Evolutionary conservation across 2,329 filamentous ascomycete genomes (phyloP).

Genomic region (Colletotrichum trifolii): DNA sequence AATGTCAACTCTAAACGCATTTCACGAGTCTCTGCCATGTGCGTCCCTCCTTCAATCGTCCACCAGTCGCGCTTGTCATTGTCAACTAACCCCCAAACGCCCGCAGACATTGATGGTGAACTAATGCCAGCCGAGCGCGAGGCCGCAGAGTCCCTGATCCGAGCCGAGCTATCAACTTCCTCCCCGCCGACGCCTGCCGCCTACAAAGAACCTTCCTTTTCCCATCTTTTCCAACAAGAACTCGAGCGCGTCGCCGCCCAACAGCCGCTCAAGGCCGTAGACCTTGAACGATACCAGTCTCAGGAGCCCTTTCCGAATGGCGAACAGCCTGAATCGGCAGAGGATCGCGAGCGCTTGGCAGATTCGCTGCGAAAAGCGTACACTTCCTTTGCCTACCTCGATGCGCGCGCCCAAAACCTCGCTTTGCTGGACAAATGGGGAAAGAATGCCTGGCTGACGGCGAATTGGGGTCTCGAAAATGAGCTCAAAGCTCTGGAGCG

Average conservation of each 20-base stretch:
- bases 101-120: conserved; percentile 81
- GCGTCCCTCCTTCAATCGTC: conserved; percentile 45
- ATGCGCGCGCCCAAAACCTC: conserved; percentile 66
- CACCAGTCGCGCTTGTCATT: background rate
- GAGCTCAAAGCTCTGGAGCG: conserved; percentile 76
- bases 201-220: conserved; percentile 67
- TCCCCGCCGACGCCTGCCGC: conserved; percentile 61
- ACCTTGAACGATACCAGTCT: conserved; percentile 85
- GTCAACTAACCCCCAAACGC: conserved; percentile 36
- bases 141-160: conserved; percentile 76
- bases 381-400: conserved; percentile 63
- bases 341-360: conserved; percentile 69
- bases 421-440: conserved; percentile 82
- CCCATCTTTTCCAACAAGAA: conserved; percentile 74
- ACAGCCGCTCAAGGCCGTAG: conserved; percentile 72
- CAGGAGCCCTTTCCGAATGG: conserved; percentile 59
- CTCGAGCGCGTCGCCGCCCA: conserved; percentile 70
- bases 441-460: conserved; percentile 91
- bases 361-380: conserved; percentile 69
- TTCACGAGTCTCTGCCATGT: conserved; percentile 87
- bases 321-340: conserved; percentile 36
- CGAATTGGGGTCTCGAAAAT: conserved; percentile 83
- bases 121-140: conserved; percentile 72
- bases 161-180: conserved; percentile 68
- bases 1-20: conserved; percentile 48